These are phyloP conservation scores for Taphrina sp. DNA, from an alignment of 1,139 yeast genomes.

Conservation along the genomic window DNA sequence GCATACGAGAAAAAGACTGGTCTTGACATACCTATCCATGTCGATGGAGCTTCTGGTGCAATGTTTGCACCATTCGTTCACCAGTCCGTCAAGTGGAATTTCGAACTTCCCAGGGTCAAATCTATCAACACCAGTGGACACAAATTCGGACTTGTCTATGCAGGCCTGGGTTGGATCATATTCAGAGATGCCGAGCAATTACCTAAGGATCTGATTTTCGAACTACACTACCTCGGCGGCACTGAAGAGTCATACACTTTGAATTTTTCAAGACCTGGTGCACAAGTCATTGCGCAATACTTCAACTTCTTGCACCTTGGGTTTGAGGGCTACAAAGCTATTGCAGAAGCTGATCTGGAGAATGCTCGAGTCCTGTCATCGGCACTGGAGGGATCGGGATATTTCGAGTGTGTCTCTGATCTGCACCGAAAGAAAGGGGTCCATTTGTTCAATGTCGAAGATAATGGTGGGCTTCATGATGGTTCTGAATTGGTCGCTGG, in stretches of 20 bases:
- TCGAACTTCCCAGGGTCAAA: slow-evolving; percentile 68
- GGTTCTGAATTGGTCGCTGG: slow-evolving; percentile 36
- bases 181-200: slow-evolving; percentile 67
- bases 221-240: slow-evolving; percentile 82
- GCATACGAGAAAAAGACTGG: slow-evolving; percentile 69
- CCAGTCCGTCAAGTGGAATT: slow-evolving; percentile 49
- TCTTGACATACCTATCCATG: slow-evolving; percentile 72
- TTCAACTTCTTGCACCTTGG: slow-evolving; percentile 74
- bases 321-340: slow-evolving; percentile 61
- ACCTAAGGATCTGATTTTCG: slow-evolving; percentile 71
- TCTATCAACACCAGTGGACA: slow-evolving; percentile 93
- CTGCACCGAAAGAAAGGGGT: slow-evolving; percentile 45
- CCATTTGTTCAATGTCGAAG: slow-evolving; percentile 28
- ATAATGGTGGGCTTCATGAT: slow-evolving; percentile 33
- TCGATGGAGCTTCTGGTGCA: slow-evolving; percentile 92
- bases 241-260: slow-evolving; percentile 78
- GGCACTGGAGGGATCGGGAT: slow-evolving; percentile 63
- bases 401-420: slow-evolving; percentile 66
- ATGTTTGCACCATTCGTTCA: slow-evolving; percentile 46
- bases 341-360: slow-evolving; percentile 61
- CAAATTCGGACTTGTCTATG: slow-evolving; percentile 77
- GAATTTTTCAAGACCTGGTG: slow-evolving; percentile 90
- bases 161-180: slow-evolving; percentile 89
- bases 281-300: slow-evolving; percentile 85
- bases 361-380: slow-evolving; percentile 69